Base-by-base conservation (phyloP, 306 rosid genomes). In the Morella rubra region DNA sequence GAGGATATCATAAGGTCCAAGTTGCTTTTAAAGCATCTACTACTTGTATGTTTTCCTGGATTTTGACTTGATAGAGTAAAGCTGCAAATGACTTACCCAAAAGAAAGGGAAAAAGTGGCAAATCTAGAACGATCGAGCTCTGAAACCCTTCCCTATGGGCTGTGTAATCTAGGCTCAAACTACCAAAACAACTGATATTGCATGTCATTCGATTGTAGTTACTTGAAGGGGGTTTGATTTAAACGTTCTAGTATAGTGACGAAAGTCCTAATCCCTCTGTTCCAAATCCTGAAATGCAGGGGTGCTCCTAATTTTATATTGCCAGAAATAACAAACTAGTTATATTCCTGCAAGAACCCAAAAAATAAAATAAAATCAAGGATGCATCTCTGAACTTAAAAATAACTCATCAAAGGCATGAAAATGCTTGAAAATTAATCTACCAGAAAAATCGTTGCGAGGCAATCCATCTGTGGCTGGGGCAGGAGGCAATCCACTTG, bases 401-500 rank as follows among this genome's bases (percentile, higher is more conserved):
- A 77, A 76, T 5, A 44, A 6, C 46, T 9, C 27, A 55, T 56
- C 37, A 66, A 53, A 79, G 55, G 15, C 19, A 64, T n/a, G 62
- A 19, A 47, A 73, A 77, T 50, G 58, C 42, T 71, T 77, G 80
- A 75, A 69, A 72, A 61, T 59, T 49, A 67, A 56, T 40, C 44
- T 85, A 96, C 98, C 97, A 84, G 85, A 79, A 75, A 81, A 79
- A 55, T 69, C 76, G 82, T 79, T 65, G 59, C 61, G 55, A 13
- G 80, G 90, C 0, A 81, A 74, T 71, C 83, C 83, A 78, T 82
- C 72, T 27, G 99, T 97, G 71, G 32, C 49, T 4, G 44, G n/a
- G 44, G 71, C 54, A n/a, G 61, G 59, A 52, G 79, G 83, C 73
- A 58, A 72, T 68, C 65, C 82, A 41, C 37, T 46, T 2, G 87